Percentiles rank a stretch among this genome's conserved stretches.
phyloP scores from a whole-genome alignment of 2,329 filamentous ascomycete genomes.

The Penicillium sp. region DNA sequence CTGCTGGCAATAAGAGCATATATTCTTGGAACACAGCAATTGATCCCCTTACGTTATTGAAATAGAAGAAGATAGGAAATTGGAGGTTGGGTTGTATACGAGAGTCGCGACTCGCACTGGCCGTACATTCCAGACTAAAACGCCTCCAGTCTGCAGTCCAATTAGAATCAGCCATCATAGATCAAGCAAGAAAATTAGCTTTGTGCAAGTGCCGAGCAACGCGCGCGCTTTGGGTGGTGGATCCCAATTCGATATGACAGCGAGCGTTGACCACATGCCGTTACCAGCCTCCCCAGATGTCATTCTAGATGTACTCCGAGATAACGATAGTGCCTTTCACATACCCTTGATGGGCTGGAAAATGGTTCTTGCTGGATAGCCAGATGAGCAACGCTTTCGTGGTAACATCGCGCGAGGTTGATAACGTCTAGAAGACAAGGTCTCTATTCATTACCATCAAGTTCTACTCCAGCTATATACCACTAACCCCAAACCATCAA shows the following conservation, averaged over 20 bases:
- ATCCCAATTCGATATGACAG: constrained; percentile 17
- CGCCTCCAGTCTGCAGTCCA: background rate
- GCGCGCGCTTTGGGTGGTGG: background rate
- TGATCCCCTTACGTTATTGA: background rate
- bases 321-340: background rate
- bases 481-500: background rate
- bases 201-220: background rate
- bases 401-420: background rate
- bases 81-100: background rate
- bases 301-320: too few relatives aligned
- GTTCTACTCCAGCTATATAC: constrained; percentile 4
- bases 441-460: constrained; percentile 8
- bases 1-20: background rate
- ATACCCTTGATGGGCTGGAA: background rate
- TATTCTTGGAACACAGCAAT: background rate
- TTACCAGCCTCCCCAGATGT: background rate
- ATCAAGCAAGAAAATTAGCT: constrained; percentile 4
- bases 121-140: constrained; percentile 13
- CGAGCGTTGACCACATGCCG: constrained; percentile 10
- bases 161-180: background rate
- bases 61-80: background rate
- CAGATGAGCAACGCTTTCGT: background rate
- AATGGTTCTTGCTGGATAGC: background rate
- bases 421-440: background rate
- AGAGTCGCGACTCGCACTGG: background rate